A percentile compares a stretch with the other conserved stretches of the same genome.
These are phyloP conservation scores for Agaricus blazei DNA, from an alignment of 768 basidiomycete species.

Conservation along the genomic window DNA sequence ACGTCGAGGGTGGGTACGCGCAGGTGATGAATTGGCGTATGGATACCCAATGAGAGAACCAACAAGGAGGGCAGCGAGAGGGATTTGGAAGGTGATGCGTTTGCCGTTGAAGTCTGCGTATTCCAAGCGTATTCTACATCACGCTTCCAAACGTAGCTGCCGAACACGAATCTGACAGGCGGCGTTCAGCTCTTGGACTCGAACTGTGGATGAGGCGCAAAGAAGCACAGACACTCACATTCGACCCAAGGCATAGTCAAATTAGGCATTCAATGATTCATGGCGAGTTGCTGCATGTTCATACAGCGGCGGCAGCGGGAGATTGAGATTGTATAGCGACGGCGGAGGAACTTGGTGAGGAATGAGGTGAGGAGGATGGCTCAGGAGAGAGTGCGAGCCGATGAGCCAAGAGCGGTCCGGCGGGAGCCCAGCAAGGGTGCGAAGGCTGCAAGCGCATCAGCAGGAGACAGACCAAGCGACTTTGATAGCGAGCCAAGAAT, in stretches of 20 bases:
- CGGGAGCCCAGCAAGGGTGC: too few relatives aligned
- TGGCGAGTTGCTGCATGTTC: conserved; percentile 12
- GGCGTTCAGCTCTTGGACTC: neutral
- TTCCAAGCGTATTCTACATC: conserved; percentile 25
- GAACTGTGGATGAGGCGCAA: neutral
- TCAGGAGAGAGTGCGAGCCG: too few relatives aligned
- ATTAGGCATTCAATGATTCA: conserved; percentile 32
- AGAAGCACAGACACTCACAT: conserved; percentile 31
- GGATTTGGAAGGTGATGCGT: conserved; percentile 27
- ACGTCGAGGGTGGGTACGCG: conserved; percentile 31
- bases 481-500: too few relatives aligned
- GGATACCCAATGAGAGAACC: conserved; percentile 27
- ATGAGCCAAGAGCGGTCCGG: too few relatives aligned
- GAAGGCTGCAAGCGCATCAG: too few relatives aligned
- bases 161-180: conserved; percentile 43
- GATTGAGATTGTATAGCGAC: too few relatives aligned
- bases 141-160: conserved; percentile 53
- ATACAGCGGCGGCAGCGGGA: conserved; percentile 22
- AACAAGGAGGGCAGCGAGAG: conserved; percentile 46
- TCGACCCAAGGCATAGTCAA: conserved; percentile 42
- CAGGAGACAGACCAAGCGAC: too few relatives aligned
- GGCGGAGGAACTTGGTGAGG: too few relatives aligned
- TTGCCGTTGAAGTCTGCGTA: too few relatives aligned
- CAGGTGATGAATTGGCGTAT: conserved; percentile 12
- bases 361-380: too few relatives aligned